Base-by-base conservation (phyloP, 768 basidiomycete species). In the Obba rivulosa region DNA sequence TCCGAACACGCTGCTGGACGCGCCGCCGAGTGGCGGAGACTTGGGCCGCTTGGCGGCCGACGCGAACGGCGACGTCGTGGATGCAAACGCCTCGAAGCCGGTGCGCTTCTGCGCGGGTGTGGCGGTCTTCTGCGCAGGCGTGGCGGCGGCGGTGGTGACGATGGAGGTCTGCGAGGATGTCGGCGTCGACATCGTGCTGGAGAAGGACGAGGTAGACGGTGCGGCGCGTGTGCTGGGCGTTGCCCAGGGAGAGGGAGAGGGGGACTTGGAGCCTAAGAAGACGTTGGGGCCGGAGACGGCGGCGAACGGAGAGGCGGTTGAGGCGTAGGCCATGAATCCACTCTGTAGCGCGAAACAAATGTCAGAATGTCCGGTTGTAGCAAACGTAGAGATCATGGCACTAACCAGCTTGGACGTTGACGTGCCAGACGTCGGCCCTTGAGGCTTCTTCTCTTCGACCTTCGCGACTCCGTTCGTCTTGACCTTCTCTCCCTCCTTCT, bases 271-370 rank as follows among this genome's bases (percentile, higher is more conserved):
- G 53, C 14, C 7, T 50, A 51, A 62, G 46, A 78, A 74, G 22
- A 75, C 54, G 59, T 77, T 85, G 51, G 82, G 77, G 41, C 85
- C 87, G 56, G 83, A 87, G 59, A 86, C 80, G 41, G 77, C 66
- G 13, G 84, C 80, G 57, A 90, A 90, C 4, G 87, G 87, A 2
- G 87, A 89, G 47, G 71, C 75, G 10, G 78, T 69, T 2, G 85
- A 83, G 11, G 87, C 87, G 57, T 88, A 91, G 2, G 86, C 83
- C 77, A 83, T 81, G 64, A 91, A 91, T 21, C 87, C 87, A 45
- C 77, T 69, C 85, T 85, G 43, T 31, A 46, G 20, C 7, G 14
- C 39, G 40, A 13, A 17, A 17, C 17, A 21, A 43, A 8, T 47
- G 41, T 28, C 13, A 39, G 37, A 13, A 43, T 25, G 7, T 31